Percentiles rank a stretch among this genome's conserved stretches.
phyloP scores from a whole-genome alignment of 2,329 filamentous ascomycete genomes.

The Escovopsis sp. region DNA sequence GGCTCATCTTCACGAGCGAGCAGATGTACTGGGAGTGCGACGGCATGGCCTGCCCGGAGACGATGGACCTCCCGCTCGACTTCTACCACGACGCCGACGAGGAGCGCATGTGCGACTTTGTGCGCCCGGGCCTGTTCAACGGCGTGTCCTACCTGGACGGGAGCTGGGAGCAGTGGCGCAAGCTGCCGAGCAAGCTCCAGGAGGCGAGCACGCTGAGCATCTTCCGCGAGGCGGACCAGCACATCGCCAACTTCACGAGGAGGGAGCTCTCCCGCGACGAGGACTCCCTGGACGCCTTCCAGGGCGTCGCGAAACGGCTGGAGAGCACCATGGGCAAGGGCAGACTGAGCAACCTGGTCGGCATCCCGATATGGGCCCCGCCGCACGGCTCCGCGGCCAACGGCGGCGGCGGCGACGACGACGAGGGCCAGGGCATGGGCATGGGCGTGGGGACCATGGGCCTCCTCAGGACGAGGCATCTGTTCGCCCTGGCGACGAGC shows the following conservation, averaged over 20 bases:
- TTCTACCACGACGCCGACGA: conserved; percentile 19
- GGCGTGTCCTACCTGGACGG: conserved; percentile 20
- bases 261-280: conserved; percentile 16
- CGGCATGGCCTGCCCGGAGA: conserved; percentile 23
- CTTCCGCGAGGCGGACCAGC: conserved; percentile 20
- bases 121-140: conserved; percentile 20
- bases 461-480: conserved; percentile 15
- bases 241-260: conserved; percentile 18
- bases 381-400: background rate
- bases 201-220: conserved; percentile 19
- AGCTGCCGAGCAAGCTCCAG: conserved; percentile 10
- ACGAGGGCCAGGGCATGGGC: background rate
- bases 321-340: conserved; percentile 17
- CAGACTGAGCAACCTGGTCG: conserved; percentile 11
- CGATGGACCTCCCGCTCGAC: conserved; percentile 16
- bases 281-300: conserved; percentile 19
- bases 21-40: conserved; percentile 27
- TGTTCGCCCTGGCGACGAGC: conserved; percentile 20
- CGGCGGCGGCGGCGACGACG: background rate
- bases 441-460: too few species aligned
- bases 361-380: too few species aligned
- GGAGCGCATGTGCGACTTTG: conserved; percentile 21
- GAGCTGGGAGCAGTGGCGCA: conserved; percentile 22
- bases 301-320: conserved; percentile 17
- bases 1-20: conserved; percentile 24